A percentile compares a stretch with the other conserved stretches of the same genome.
These are phyloP conservation scores for Drosera capensis DNA, from an alignment of 148 eudicot species.

Conservation along the genomic window DNA sequence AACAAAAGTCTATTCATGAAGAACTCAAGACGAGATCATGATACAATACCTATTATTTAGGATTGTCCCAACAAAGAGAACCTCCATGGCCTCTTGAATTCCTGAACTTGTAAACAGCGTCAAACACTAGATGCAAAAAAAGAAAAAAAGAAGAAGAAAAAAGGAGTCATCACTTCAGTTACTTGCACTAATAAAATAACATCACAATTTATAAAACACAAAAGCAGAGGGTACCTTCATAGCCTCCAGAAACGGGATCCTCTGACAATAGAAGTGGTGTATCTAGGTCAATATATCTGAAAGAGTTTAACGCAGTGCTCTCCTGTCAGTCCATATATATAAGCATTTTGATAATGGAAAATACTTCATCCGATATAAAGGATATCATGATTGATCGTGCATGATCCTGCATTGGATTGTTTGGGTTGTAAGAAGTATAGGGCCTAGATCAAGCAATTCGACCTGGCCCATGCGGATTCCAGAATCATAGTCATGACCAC, in stretches of 20 bases:
- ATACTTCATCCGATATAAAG: too few species aligned
- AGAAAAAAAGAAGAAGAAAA: background rate
- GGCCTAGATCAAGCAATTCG: too few species aligned
- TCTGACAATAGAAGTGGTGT: constrained; percentile 72
- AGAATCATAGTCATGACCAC: background rate
- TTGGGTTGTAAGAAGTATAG: constrained; percentile 4
- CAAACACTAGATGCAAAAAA: constrained; percentile 26
- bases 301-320: too few species aligned
- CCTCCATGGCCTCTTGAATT: constrained; percentile 84
- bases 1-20: too few species aligned
- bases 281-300: constrained; percentile 78
- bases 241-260: constrained; percentile 78
- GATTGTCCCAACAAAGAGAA: constrained; percentile 66
- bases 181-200: constrained; percentile 2
- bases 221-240: constrained; percentile 43
- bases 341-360: too few species aligned
- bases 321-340: too few species aligned
- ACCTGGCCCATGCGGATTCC: too few species aligned
- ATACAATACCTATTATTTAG: constrained; percentile 1
- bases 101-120: constrained; percentile 58
- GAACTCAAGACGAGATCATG: too few species aligned
- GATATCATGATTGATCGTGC: too few species aligned
- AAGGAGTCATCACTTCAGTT: background rate
- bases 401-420: too few species aligned
- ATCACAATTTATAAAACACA: background rate